phyloP scores from a whole-genome alignment of 2,329 filamentous ascomycete genomes.

The Fusarium sp. region DNA sequence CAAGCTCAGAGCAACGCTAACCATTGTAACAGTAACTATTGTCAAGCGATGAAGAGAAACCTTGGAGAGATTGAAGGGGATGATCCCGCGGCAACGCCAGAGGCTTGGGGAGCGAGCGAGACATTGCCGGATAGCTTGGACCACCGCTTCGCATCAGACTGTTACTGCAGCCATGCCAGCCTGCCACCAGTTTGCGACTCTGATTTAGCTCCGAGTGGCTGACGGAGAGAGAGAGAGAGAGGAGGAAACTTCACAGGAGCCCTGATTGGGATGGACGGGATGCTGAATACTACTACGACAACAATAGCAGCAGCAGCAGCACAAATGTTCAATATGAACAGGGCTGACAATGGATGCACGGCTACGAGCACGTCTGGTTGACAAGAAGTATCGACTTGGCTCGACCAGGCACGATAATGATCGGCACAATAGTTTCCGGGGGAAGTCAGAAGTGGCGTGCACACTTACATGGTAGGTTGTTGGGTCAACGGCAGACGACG shows the following conservation, averaged over 20 bases:
- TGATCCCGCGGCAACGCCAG: slow-evolving; percentile 27
- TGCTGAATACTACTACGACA: slow-evolving; percentile 16
- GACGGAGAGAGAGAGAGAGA: slow-evolving; percentile 3
- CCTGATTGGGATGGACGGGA: slow-evolving; percentile 27
- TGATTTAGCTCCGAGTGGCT: slow-evolving; percentile 16
- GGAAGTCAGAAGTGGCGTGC: slow-evolving; percentile 37
- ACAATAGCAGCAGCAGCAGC: background rate
- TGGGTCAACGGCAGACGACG: slow-evolving; percentile 17
- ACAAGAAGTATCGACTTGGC: slow-evolving; percentile 36
- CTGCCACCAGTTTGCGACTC: slow-evolving; percentile 30
- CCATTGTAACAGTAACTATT: slow-evolving; percentile 56
- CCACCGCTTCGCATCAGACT: slow-evolving; percentile 33
- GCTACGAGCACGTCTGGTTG: slow-evolving; percentile 37
- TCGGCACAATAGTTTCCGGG: slow-evolving; percentile 41
- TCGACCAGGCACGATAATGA: slow-evolving; percentile 41
- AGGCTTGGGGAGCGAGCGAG: slow-evolving; percentile 20
- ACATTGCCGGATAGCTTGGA: slow-evolving; percentile 25
- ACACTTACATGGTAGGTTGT: slow-evolving; percentile 27
- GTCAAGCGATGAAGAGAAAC: slow-evolving; percentile 71
- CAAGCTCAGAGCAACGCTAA: slow-evolving; percentile 38
- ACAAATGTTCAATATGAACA: slow-evolving; percentile 30
- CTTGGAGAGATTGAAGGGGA: slow-evolving; percentile 34
- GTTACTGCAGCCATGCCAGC: slow-evolving; percentile 30
- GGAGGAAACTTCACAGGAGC: slow-evolving; percentile 20
- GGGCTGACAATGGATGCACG: slow-evolving; percentile 43